Evolutionary conservation across 176 grass and related monocot genomes (phyloP), one percentile per base, ranked within the genome.

Genomic region (Phyllostachys edulis): DNA sequence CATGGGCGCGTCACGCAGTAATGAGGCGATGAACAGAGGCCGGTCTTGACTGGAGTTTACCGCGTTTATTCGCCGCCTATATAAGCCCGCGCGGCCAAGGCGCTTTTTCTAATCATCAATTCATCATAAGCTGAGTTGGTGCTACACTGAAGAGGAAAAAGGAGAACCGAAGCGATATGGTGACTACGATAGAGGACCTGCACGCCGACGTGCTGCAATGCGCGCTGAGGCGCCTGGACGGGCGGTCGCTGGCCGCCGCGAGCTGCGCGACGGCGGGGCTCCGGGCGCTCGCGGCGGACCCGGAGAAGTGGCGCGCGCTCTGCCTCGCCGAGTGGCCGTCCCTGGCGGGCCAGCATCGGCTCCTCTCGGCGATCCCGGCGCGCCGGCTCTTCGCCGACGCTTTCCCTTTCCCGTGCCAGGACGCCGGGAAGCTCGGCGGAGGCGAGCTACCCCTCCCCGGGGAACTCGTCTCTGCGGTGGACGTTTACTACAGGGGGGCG

Each of bases 281-380:
- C 71, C 90, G 88, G 0, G 77, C 83, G 79, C 85, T 92, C 21
- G 75, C 90, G 52, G 61, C 80, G 0, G 82, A 90, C 75, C 85
- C 90, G 41, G 90, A 61, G 6, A 85, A 84, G 42, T 95, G 93
- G 93, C 88, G 80, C 59, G 83, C 86, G 74, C 90, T 95, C 80
- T 95, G 93, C 93, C 38, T 95, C 65, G 79, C 88, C 26, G 24
- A 89, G 78, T 95, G 93, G 93, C 93, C 93, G 11, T 92, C 93
- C 37, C 83, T 95, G 15, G 83, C 49, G 32, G 9, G 4, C 27
- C 42, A 62, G 10, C 41, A 69, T 40, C 34, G 24, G 9, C 67
- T 80, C 73, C 76, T 90, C 57, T 61, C 64, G 20, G 29, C 84
- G 29, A 0, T 91, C 66, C 54, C 88, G 34, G 63, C 88, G 38